Conservation (phyloP, 2,329 filamentous ascomycete genomes). For the Cordyceps cateniannulata region DNA sequence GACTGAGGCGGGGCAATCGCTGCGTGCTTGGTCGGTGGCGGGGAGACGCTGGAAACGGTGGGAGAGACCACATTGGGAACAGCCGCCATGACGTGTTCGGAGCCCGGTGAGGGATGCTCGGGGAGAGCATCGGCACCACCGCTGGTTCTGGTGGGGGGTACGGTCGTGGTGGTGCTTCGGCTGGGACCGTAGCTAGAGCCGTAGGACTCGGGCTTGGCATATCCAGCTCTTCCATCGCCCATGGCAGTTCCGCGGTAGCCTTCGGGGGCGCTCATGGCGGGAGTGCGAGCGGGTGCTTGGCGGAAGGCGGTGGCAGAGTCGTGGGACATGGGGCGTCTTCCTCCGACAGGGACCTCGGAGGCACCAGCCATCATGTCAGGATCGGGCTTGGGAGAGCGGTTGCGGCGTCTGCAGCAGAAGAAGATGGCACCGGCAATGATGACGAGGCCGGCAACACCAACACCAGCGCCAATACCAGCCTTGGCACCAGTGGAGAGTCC, state of each 20-base stretch:
- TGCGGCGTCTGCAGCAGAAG: slow-evolving; percentile 26
- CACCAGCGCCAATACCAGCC: slow-evolving; percentile 37
- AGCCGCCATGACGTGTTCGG: slow-evolving; percentile 15
- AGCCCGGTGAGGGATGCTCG: slow-evolving; percentile 21
- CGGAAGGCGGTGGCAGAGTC: slow-evolving; percentile 20
- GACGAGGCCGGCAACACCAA: slow-evolving; percentile 29
- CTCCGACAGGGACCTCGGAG: slow-evolving; percentile 36
- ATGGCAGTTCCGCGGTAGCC: slow-evolving; percentile 35
- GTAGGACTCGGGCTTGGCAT: slow-evolving; percentile 31
- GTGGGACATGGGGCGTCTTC: slow-evolving; percentile 27
- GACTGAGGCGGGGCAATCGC: slow-evolving; percentile 10
- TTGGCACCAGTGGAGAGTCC: slow-evolving; percentile 37
- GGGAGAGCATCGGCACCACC: slow-evolving; percentile 19
- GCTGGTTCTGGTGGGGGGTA: slow-evolving; percentile 2
- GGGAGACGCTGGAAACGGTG: background rate
- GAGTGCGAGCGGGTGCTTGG: slow-evolving; percentile 21
- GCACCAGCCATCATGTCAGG: slow-evolving; percentile 35
- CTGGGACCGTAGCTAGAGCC: slow-evolving; percentile 23
- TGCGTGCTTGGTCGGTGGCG: background rate
- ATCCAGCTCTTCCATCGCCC: slow-evolving; percentile 33
- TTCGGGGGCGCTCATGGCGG: slow-evolving; percentile 22
- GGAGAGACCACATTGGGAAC: background rate
- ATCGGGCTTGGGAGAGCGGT: slow-evolving; percentile 24
- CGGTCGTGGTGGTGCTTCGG: slow-evolving; percentile 16
- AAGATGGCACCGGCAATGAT: slow-evolving; percentile 25